Percentiles rank a stretch among this genome's conserved stretches.
Conservation (phyloP, 1,284 basidiomycete species). For the Filobasidium uniguttulatum region DNA sequence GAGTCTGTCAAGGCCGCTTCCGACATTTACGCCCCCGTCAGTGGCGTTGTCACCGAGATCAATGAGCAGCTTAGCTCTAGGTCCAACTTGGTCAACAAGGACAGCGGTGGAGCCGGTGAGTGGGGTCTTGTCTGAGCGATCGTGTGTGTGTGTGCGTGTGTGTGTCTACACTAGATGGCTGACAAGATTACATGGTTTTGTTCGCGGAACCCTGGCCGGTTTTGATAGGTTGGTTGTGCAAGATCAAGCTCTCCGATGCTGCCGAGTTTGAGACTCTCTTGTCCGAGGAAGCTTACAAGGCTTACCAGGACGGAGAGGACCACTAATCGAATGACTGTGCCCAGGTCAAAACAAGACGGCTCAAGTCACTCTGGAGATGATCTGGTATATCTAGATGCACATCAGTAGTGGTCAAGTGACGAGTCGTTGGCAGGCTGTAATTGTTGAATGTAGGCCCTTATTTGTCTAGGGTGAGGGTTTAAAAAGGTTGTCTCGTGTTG, state of each 20-base stretch:
- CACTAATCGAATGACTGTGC: too few species aligned
- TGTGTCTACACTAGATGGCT: too few species aligned
- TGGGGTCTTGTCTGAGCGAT: slow-evolving; percentile 3
- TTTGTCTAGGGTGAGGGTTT: too few species aligned
- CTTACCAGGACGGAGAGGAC: slow-evolving; percentile 45
- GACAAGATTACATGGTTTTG: too few species aligned
- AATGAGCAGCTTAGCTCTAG: slow-evolving; percentile 58
- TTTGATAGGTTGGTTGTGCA: slow-evolving; percentile 97
- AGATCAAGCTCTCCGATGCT: slow-evolving; percentile 68
- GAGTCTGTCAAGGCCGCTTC: slow-evolving; percentile 98
- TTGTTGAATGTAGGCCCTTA: too few species aligned
- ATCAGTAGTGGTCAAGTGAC: too few species aligned
- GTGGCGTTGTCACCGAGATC: slow-evolving; percentile 66
- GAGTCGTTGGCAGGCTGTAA: too few species aligned
- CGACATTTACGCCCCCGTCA: slow-evolving; percentile 90
- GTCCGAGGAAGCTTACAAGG: slow-evolving; percentile 63
- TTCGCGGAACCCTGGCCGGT: too few species aligned
- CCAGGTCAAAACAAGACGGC: too few species aligned
- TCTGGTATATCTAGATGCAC: too few species aligned
- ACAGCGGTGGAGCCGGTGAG: slow-evolving; percentile 69
- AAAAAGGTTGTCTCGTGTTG: too few species aligned
- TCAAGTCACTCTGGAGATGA: too few species aligned
- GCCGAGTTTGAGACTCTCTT: slow-evolving; percentile 64
- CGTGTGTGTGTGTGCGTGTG: background rate
- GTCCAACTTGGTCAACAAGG: slow-evolving; percentile 79